Percentiles rank a stretch among this genome's conserved stretches.
Conservation (phyloP, 2,329 filamentous ascomycete species). For the Apiospora koreana region DNA sequence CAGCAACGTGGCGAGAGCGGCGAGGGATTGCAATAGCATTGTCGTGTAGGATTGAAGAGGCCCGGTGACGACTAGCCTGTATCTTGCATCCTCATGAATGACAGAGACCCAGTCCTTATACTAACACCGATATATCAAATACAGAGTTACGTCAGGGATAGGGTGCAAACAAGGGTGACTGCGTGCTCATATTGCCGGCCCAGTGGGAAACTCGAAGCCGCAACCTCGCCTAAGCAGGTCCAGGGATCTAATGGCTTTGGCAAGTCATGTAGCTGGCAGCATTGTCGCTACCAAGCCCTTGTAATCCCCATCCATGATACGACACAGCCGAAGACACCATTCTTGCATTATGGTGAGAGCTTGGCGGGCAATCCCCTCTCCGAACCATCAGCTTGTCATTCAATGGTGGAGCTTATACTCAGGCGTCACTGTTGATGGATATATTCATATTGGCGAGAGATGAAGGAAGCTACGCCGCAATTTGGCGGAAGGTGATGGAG, state of each 20-base stretch:
- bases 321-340: not conserved
- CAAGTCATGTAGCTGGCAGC: not conserved
- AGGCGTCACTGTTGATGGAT: not conserved
- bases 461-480: not conserved
- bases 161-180: not conserved
- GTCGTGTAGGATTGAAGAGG: constrained; percentile 19
- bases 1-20: constrained; percentile 19
- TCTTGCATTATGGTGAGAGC: not conserved
- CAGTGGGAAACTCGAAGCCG: not conserved
- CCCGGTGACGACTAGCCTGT: not conserved
- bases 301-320: not conserved
- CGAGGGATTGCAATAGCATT: constrained; percentile 11
- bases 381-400: not conserved
- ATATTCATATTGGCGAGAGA: not conserved
- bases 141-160: not conserved
- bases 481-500: constrained; percentile 14
- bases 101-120: not conserved
- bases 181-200: not conserved
- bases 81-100: too few relatives aligned
- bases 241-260: not conserved
- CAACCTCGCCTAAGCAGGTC: not conserved
- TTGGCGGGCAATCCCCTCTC: not conserved
- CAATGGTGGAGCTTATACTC: not conserved
- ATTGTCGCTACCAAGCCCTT: not conserved
- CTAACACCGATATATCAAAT: not conserved